Evolutionary conservation across 1,139 yeast genomes (phyloP), one percentile per base, ranked within the genome.

Genomic region (Yamadazyma kanchanaburiensis): DNA sequence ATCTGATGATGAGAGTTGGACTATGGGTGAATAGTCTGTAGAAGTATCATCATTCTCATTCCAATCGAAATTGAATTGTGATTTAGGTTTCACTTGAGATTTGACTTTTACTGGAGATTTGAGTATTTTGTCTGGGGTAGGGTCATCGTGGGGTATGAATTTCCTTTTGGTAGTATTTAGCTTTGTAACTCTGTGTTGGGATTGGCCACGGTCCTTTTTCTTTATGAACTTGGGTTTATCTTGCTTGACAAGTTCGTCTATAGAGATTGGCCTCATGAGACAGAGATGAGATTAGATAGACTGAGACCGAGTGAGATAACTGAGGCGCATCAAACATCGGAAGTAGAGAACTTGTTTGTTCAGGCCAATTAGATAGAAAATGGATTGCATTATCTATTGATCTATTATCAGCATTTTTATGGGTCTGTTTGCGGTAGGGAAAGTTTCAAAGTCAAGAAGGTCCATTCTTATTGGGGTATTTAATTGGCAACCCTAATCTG

Each of bases 51-150:
- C 94, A 0, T 64, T 60, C 1, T 60, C 64, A 34, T 71, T 69
- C 95, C 95, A 86, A 9, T 73, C 83, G 53, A 85, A 86, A 9
- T 66, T 66, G 54, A 82, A 83, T 43, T 68, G 70, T n/a, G 40
- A 32, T 28, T 28, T 37, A 3, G 26, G 10, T 15, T 13, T 21
- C 21, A 15, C 13, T 19, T 21, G 25, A 6, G 22, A 15, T 12
- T 20, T 15, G 6, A 10, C 20, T 18, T 18, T 7, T 18, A 18
- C 20, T 18, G 7, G 20, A 18, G 20, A 18, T 18, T 18, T n/a
- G 12, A 28, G 11, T 9, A 12, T 25, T n/a, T 12, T 15, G 16
- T 23, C 19, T 11, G 12, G 4, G 10, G 22, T 21, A 6, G 12
- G 22, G 10, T 21, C n/a, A 6, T 21, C 22, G n/a, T n/a, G n/a